Base-by-base conservation (phyloP, 75 land plant genomes). In the Pinus taeda region DNA sequence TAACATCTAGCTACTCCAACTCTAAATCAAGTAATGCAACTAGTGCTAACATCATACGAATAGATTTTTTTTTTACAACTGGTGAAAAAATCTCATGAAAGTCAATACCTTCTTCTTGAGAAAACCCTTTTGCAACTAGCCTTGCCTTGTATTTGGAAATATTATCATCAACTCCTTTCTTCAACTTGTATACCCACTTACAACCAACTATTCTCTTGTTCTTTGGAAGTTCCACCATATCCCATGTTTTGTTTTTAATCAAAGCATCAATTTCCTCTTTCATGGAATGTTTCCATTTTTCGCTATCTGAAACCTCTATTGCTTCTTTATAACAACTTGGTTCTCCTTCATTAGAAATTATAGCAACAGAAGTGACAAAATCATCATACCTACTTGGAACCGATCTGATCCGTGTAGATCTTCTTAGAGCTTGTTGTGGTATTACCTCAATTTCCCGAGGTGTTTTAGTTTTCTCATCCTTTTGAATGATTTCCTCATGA, bases 1-100 rank as follows among this genome's bases (percentile, higher is more conserved):
- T 79, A 15, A 75, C 73, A 75, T 83, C 82, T 26, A 83, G 29
- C 72, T 83, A 75, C 45, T 60, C 71, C 15, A 83, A n/a, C 22
- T 81, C 80, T 0, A 76, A 14, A 39, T 81, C 75, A 21, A 57
- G 5, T 0, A 53, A 17, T 3, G 78, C 77, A 15, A 39, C 79
- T 18, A 75, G 21, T 37, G 55, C 69, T 26, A 75, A 64, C 7
- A 74, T 0, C 9, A 49, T 53, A 17, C 69, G 0, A 14, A 62
- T 61, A 20, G 75, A 77, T 1, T 21, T 53, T 39, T 59, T 24
- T 77, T 82, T 1, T n/a, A 65, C 76, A 74, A 74, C 84, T 17
- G 0, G 67, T 21, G 57, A 60, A 64, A 80, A 20, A 58, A n/a
- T 73, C 22, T 80, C 58, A 74, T 74, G 22, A 74, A 74, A 80